Base-by-base conservation (phyloP, 2,329 filamentous ascomycete genomes). In the Cladorrhinum sp. region DNA sequence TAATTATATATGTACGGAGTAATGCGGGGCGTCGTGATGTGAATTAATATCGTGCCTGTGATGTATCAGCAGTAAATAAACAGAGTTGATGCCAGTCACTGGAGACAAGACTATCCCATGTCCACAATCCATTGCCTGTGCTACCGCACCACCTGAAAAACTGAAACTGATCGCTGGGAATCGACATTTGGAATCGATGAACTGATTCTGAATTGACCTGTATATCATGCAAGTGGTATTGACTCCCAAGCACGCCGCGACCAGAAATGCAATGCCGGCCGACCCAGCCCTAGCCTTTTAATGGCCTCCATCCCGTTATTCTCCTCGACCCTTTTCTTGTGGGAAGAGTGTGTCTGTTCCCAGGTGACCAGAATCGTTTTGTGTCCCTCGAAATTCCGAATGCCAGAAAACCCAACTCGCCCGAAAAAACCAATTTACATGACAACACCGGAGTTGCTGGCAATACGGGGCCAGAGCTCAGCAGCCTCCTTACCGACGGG, bases 401-500 rank as follows among this genome's bases (percentile, higher is more conserved):
- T 60, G 62, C 66, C 59, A 13, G 62, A 65, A 59, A 56, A 65
- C 59, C 65, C 62, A 63, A 64, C 60, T 45, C 58, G 45, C 62
- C 62, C 24, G 61, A 68, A 50, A 68, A 71, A 72, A 65, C 74
- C 72, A 45, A 71, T 85, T 96, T 91, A 99, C 95, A 99, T 99
- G 79, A 99, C 95, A 77, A 99, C 95, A 88, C 95, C 95, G 66
- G 93, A 96, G 91, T 99, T 99, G 87, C 88, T 92, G 80, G 95
- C 95, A 82, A 98, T 98, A 97, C 93, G 93, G 78, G 95, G 95
- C 95, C 95, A 99, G 75, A 99, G 87, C 85, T 99, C 95, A 79
- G 95, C 95, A 78, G 95, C 95, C 85, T 99, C 95, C 90, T 99
- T 99, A 81, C 93, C 95, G 77, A 99, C 93, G 74, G 95, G 95